Percentiles rank a stretch among this genome's conserved stretches.
These are phyloP conservation scores for Glebionis coronaria DNA, from an alignment of 129 eudicot genomes.

Conservation along the genomic window DNA sequence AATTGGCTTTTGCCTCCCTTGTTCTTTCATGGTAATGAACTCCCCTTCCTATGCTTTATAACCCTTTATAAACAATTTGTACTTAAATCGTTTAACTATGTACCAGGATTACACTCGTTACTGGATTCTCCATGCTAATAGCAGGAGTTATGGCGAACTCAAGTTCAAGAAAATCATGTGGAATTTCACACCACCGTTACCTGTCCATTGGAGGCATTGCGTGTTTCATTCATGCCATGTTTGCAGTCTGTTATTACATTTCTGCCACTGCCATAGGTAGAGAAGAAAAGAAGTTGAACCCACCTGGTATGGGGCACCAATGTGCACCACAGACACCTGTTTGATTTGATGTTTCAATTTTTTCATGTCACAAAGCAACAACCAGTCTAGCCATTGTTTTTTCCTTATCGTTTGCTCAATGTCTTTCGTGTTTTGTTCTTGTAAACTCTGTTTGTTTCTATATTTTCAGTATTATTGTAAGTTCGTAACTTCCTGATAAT, in stretches of 20 bases:
- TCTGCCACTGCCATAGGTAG: slow-evolving; percentile 51
- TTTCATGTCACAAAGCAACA: neutral
- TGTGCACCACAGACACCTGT: slow-evolving; percentile 23
- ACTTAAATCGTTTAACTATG: neutral
- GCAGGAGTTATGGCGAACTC: slow-evolving; percentile 63
- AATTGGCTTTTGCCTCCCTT: slow-evolving; percentile 67
- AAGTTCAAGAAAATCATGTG: slow-evolving; percentile 57
- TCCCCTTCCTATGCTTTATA: neutral
- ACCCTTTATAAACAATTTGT: neutral
- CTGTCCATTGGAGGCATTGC: slow-evolving; percentile 72
- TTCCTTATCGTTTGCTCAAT: neutral
- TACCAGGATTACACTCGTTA: slow-evolving; percentile 54
- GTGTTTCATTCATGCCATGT: slow-evolving; percentile 74
- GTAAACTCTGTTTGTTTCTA: neutral
- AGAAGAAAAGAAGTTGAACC: slow-evolving; percentile 48
- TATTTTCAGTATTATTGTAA: neutral
- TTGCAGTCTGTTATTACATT: slow-evolving; percentile 60
- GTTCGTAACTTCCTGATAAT: neutral
- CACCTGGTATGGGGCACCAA: slow-evolving; percentile 20
- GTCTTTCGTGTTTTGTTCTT: neutral
- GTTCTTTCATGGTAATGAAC: slow-evolving; percentile 52
- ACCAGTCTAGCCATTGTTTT: neutral
- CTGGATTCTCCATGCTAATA: slow-evolving; percentile 57
- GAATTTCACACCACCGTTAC: slow-evolving; percentile 54
- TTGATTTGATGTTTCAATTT: slow-evolving; percentile 3